Evolutionary conservation across 2,329 filamentous ascomycete genomes (phyloP).

Genomic region (Cucurbitaria berberidis): DNA sequence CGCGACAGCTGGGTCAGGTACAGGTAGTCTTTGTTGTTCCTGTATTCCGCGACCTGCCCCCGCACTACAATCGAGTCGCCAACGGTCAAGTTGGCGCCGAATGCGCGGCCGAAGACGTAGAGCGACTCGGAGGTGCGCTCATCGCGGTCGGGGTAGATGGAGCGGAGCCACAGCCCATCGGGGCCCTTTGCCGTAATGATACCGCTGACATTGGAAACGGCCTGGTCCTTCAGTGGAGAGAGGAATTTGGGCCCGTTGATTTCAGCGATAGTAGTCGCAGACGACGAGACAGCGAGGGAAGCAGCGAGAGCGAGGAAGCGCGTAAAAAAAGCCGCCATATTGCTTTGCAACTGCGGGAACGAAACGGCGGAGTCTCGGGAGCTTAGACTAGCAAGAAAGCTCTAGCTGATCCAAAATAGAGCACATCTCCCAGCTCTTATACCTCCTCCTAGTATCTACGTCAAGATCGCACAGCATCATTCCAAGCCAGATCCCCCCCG

Average conservation of each 20-base stretch:
- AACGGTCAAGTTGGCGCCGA: constrained; percentile 60
- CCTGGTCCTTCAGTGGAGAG: constrained; percentile 64
- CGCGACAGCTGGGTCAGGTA: constrained; percentile 68
- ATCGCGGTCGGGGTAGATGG: constrained; percentile 63
- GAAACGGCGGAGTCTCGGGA: neutral
- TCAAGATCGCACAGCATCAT: neutral
- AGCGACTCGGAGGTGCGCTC: constrained; percentile 67
- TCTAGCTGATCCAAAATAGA: no score
- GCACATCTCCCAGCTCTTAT: neutral
- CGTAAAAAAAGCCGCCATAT: constrained; percentile 20
- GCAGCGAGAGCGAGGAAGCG: constrained; percentile 25
- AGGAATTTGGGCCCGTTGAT: constrained; percentile 72
- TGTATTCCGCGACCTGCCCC: constrained; percentile 66
- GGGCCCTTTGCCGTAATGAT: constrained; percentile 69
- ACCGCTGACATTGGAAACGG: constrained; percentile 65
- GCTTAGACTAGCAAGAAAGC: no score
- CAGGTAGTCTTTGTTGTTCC: constrained; percentile 63
- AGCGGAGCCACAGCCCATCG: constrained; percentile 69
- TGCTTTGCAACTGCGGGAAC: neutral
- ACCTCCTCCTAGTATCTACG: neutral
- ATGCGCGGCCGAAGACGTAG: constrained; percentile 66
- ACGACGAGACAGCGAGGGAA: constrained; percentile 19
- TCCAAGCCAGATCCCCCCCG: neutral
- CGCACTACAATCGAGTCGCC: constrained; percentile 68
- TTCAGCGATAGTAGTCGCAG: constrained; percentile 55